Evolutionary conservation across 495 filamentous ascomycete species (phyloP).

Genomic region (Penicillium steckii): DNA sequence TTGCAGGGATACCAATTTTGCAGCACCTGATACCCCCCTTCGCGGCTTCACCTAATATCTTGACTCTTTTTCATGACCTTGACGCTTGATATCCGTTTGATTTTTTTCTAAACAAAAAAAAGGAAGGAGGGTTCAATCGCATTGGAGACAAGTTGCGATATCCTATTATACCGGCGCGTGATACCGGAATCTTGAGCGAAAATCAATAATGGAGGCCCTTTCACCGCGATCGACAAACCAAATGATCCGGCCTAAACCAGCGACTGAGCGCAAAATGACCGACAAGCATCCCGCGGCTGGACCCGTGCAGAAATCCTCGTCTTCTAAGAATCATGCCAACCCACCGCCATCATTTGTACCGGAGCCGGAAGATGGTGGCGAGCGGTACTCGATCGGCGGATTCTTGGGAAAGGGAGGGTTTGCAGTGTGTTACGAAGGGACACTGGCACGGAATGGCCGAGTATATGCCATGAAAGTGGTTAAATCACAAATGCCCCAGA

Average conservation of each 20-base stretch:
- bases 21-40: slow-evolving; percentile 24
- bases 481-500: slow-evolving; percentile 78
- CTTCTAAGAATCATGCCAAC: slow-evolving; percentile 62
- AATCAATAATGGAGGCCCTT: slow-evolving; percentile 61
- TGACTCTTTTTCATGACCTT: slow-evolving; percentile 18
- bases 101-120: background rate
- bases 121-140: slow-evolving; percentile 8
- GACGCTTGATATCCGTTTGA: slow-evolving; percentile 18
- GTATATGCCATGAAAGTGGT: slow-evolving; percentile 89
- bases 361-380: slow-evolving; percentile 72
- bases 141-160: slow-evolving; percentile 11
- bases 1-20: slow-evolving; percentile 34
- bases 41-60: slow-evolving; percentile 12
- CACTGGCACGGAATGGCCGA: slow-evolving; percentile 60
- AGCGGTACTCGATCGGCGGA: slow-evolving; percentile 78
- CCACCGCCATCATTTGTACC: slow-evolving; percentile 73
- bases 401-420: slow-evolving; percentile 93
- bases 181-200: background rate
- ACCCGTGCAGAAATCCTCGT: slow-evolving; percentile 37
- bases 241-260: slow-evolving; percentile 42
- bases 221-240: slow-evolving; percentile 71
- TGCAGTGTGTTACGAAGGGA: slow-evolving; percentile 84
- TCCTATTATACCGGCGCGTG: slow-evolving; percentile 20
- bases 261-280: slow-evolving; percentile 46
- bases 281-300: slow-evolving; percentile 55